Conservation (phyloP, 805 yeast species). For the Hermanozyma aechmeae region DNA sequence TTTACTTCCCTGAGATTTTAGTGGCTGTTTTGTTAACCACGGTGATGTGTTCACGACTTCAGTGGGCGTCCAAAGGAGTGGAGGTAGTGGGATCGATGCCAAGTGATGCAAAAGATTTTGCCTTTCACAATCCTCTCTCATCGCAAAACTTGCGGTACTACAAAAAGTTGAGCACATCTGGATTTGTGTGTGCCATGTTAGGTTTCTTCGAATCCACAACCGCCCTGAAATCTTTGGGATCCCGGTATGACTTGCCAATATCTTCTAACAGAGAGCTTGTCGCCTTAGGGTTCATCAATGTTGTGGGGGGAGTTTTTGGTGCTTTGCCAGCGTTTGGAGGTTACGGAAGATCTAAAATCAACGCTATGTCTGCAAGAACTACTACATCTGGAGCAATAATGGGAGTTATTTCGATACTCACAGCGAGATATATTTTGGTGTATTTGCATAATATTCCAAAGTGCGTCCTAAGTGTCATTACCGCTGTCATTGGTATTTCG, state of each 20-base stretch:
- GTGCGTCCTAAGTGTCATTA: constrained; percentile 72
- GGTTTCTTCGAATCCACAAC: constrained; percentile 94
- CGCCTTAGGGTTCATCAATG: constrained; percentile 74
- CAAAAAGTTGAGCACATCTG: constrained; percentile 54
- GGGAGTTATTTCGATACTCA: constrained; percentile 65
- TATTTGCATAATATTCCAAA: constrained; percentile 66
- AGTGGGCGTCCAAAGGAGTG: constrained; percentile 50
- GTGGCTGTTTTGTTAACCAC: constrained; percentile 61
- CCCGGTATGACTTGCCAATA: constrained; percentile 59
- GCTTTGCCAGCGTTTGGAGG: constrained; percentile 93
- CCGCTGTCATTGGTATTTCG: constrained; percentile 67
- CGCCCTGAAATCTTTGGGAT: constrained; percentile 79
- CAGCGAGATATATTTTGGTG: constrained; percentile 50
- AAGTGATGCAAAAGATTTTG: constrained; percentile 36
- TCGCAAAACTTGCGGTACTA: constrained; percentile 39
- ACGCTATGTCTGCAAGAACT: constrained; percentile 75
- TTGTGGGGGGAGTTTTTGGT: constrained; percentile 54
- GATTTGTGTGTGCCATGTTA: constrained; percentile 66
- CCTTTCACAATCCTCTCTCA: constrained; percentile 49
- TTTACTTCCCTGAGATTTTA: constrained; percentile 80
- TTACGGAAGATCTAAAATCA: constrained; percentile 85
- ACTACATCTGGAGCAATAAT: constrained; percentile 77
- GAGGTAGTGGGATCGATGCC: constrained; percentile 62
- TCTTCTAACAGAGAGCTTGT: constrained; percentile 87
- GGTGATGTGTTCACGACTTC: constrained; percentile 33